Evolutionary conservation across 805 yeast species (phyloP), one percentile per base, ranked within the genome.

Genomic region (Barnettozyma pratensis): DNA sequence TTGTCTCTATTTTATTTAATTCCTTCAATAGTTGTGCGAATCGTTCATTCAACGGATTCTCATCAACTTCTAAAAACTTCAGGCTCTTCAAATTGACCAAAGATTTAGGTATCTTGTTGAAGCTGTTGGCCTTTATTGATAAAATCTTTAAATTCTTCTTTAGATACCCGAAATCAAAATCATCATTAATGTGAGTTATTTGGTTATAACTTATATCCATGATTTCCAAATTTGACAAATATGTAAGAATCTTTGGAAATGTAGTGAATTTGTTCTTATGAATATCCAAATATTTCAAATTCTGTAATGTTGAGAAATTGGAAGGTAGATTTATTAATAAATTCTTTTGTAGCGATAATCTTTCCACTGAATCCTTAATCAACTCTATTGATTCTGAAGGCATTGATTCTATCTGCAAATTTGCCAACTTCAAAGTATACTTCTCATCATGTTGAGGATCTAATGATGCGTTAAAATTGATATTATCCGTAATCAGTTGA

Each of bases 121-220:
- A 70, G 32, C 67, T 67, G 63, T 87, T 87, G 48, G 76, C 73
- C 53, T 78, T 79, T 44, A 87, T 65, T 19, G 85, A 80, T n/a
- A 87, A 64, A 3, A 81, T 81, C 55, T 75, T 76, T 52, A 84
- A 67, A 50, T 66, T 64, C 12, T 64, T 62, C 12, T 63, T 62
- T 54, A 85, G 66, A 10, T 58, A 55, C 0, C 67, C 61, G 26
- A 78, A 49, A 3, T 71, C 72, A 25, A 78, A 50, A 2, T 70
- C 71, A 4, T 61, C 51, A 1, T 87, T 84, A 12, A 87, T 63
- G 4, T 58, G 53, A n/a, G 63, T 60, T 30, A 87, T 65, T 28
- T 61, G 63, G 60, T 87, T 87, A 36, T 70, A 65, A 25, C 89
- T 80, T 25, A 86, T 62, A 63, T 87, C 92, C 39, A 87, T 64